These are phyloP conservation scores for Candida ficus DNA, from an alignment of 805 yeast species.

Conservation along the genomic window DNA sequence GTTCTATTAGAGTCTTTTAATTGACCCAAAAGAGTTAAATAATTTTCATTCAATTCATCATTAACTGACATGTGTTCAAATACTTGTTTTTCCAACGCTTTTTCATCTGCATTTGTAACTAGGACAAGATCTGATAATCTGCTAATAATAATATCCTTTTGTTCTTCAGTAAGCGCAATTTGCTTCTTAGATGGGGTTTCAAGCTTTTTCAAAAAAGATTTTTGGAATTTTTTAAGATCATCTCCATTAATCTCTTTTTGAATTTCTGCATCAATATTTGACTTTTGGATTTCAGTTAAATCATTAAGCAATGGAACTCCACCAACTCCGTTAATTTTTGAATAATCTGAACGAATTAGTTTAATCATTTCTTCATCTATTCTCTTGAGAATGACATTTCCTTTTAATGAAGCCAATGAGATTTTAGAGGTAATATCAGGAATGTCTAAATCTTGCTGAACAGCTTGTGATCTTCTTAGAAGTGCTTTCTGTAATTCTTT, in stretches of 20 bases:
- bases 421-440: conserved; percentile 26
- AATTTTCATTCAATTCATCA: conserved; percentile 12
- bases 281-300: conserved; percentile 14
- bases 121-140: conserved; percentile 1
- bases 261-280: conserved; percentile 9
- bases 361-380: conserved; percentile 30
- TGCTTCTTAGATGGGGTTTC: conserved; percentile 1
- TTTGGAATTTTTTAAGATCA: conserved; percentile 10
- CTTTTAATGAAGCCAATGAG: neutral
- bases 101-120: conserved; percentile 16
- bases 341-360: conserved; percentile 39
- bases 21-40: conserved; percentile 9
- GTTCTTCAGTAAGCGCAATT: neutral
- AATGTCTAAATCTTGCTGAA: conserved; percentile 39
- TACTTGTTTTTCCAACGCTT: conserved; percentile 7
- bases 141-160: conserved; percentile 1
- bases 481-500: conserved; percentile 19
- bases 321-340: conserved; percentile 24
- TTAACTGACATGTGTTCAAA: conserved; percentile 9
- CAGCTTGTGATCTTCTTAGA: conserved; percentile 40
- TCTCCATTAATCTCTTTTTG: conserved; percentile 7
- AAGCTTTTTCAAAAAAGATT: neutral
- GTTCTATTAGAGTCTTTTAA: conserved; percentile 21
- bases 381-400: neutral
- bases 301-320: conserved; percentile 19